Evolutionary conservation across 345 rosid species (phyloP).

Genomic region (Jatropha curcas): DNA sequence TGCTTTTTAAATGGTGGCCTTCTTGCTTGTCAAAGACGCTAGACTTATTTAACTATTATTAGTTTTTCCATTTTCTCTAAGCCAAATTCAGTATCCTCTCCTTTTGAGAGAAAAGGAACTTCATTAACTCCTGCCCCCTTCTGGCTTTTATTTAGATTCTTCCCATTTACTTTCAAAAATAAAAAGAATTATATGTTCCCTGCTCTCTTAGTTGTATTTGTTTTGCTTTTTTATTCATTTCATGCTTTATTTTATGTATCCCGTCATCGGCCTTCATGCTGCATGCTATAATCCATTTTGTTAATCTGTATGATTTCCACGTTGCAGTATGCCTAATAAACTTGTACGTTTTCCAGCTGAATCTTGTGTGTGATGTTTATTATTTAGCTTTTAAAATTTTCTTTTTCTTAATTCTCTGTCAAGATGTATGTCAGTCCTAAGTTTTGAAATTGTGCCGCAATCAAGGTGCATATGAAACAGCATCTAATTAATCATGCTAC

Average conservation of each 20-base stretch:
- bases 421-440: too few species aligned
- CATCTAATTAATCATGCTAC: too few species aligned
- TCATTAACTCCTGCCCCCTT: background rate
- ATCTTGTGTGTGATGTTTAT: background rate
- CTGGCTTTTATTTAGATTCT: background rate
- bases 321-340: background rate
- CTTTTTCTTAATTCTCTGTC: too few species aligned
- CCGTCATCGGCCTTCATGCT: too few species aligned
- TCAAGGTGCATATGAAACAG: too few species aligned
- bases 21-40: background rate
- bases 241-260: too few species aligned
- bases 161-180: too few species aligned
- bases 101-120: background rate
- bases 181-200: too few species aligned
- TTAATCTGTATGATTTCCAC: background rate
- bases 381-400: too few species aligned
- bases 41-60: background rate
- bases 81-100: background rate
- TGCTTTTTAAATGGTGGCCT: background rate
- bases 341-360: background rate
- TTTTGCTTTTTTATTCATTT: too few species aligned
- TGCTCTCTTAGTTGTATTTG: too few species aligned
- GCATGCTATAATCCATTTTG: background rate
- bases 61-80: background rate
- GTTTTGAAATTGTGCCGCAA: too few species aligned